phyloP scores from a whole-genome alignment of 1,284 basidiomycete species.

The Malassezia yamatoensis region DNA sequence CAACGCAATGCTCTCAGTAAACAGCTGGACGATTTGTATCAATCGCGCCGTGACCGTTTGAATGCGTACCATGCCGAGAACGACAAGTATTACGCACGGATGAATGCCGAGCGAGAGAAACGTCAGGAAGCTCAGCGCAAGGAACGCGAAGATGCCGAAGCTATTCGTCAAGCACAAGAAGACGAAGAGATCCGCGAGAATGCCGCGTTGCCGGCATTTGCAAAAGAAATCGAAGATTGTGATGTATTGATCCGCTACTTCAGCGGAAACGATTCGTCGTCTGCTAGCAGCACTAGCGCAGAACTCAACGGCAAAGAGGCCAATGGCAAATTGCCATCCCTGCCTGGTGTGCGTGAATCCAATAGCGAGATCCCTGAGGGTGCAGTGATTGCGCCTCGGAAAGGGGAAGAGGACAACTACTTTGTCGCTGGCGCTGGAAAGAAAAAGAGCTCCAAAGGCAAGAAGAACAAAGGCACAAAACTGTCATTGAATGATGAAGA shows the following conservation, averaged over 20 bases:
- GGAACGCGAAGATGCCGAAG: conserved; percentile 73
- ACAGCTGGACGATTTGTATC: conserved; percentile 59
- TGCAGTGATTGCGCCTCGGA: conserved; percentile 67
- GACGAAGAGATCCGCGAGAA: conserved; percentile 78
- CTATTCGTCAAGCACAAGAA: conserved; percentile 68
- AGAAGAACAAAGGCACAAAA: conserved; percentile 25
- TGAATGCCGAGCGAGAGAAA: conserved; percentile 44
- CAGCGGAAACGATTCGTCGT: conserved; percentile 48
- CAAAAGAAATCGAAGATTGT: conserved; percentile 90
- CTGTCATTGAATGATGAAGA: conserved; percentile 21
- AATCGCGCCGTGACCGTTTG: conserved; percentile 61
- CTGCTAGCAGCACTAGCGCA: background rate
- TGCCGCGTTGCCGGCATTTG: conserved; percentile 79
- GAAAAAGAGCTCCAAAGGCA: conserved; percentile 64
- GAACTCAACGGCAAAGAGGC: conserved; percentile 44
- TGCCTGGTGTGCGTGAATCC: conserved; percentile 76
- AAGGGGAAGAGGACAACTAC: conserved; percentile 67
- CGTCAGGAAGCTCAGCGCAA: conserved; percentile 69
- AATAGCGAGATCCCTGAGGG: conserved; percentile 56
- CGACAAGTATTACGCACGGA: conserved; percentile 38
- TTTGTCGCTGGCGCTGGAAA: conserved; percentile 63
- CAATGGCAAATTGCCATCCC: conserved; percentile 54
- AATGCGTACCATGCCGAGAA: conserved; percentile 37
- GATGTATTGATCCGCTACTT: conserved; percentile 85
- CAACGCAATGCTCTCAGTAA: conserved; percentile 65